Base-by-base conservation (phyloP, 1,284 basidiomycete genomes). In the Ceratobasidium sp. region DNA sequence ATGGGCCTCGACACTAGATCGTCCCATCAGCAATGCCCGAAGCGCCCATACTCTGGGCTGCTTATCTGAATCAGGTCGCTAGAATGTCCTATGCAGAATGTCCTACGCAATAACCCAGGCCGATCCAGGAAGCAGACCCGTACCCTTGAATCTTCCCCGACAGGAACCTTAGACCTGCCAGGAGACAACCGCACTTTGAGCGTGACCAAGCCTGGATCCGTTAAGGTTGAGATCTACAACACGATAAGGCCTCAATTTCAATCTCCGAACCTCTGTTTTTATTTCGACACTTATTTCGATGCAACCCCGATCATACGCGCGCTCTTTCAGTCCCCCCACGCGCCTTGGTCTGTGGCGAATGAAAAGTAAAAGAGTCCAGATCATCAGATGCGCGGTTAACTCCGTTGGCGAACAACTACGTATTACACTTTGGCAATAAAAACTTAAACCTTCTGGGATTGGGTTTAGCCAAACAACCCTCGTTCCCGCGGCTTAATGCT, bases 341-440 rank as follows among this genome's bases (percentile, higher is more conserved):
- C 55, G 55, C 32, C 18, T 38, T 58, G 35, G 55, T 28, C 30
- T 18, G 2, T n/a, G 35, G 9, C 18, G 18, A 23, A 6, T 18
- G 47, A 13, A 28, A 58, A 35, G 55, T 58, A 30, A 38, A 30
- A 58, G 30, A 58, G 55, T 58, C 55, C 44, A 57, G 63, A 49
- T 66, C 47, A 66, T 50, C 64, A 69, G 63, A 41, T n/a, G 16
- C 9, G 35, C 64, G 64, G 64, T 55, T 69, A 69, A 52, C 52
- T 69, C 64, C 64, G 64, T 66, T 50, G 30, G 7, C 28, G 52
- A 30, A 41, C 32, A 35, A 18, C 9, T 58, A 58, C 32, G 18
- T 41, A 18, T 16, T 7, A 26, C 30, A 38, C 18, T 58, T 38
- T 58, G 32, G 35, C 55, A 41, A 58, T 58, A 35, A 58, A 35